Evolutionary conservation across 108 stramenopile genomes (phyloP), one percentile per base, ranked within the genome.

Genomic region (Cyclotella kingstonii): DNA sequence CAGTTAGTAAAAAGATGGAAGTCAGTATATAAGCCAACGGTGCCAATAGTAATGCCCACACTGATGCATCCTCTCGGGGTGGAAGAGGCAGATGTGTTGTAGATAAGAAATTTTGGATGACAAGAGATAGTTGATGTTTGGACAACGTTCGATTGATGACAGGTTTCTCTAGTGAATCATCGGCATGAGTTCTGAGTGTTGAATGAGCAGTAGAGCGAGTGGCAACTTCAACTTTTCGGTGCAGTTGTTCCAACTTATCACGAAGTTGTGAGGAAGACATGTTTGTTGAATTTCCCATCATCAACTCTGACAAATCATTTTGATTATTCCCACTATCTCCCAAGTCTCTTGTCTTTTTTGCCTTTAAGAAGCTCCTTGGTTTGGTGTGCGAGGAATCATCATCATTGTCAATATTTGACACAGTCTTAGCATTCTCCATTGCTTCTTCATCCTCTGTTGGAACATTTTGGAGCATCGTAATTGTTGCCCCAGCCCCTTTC

Each of bases 1-100:
- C 19, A 3, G 54, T 35, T 19, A 63, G 19, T 0, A 76, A 61
- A 40, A 63, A 66, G 9, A 68, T 11, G 4, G 66, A 62, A 5
- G 61, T 58, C 19, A 56, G 5, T 12, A 76, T 34, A 49, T 76
- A 49, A 27, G 74, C 74, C n/a, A 76, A 29, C 14, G 74, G 74
- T 0, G 66, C 74, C 49, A 76, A 14, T 10, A 34, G 26, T 8
- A 76, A 23, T 10, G 74, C 67, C 7, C 56, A 8, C 2, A 41
- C 17, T 14, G 66, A 31, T 7, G 74, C 61, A 53, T 68, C 60
- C 19, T 76, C 66, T 49, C 54, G 40, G 15, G 74, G 74, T 58
- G 60, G 61, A 14, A 76, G 55, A 6, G 74, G 74, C 6, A 76
- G 61, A 46, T 76, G 17, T n/a, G 55, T 76, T 22, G 53, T 29